Evolutionary conservation across 805 yeast genomes (phyloP).

Genomic region (Zygoascus flipseniorum): DNA sequence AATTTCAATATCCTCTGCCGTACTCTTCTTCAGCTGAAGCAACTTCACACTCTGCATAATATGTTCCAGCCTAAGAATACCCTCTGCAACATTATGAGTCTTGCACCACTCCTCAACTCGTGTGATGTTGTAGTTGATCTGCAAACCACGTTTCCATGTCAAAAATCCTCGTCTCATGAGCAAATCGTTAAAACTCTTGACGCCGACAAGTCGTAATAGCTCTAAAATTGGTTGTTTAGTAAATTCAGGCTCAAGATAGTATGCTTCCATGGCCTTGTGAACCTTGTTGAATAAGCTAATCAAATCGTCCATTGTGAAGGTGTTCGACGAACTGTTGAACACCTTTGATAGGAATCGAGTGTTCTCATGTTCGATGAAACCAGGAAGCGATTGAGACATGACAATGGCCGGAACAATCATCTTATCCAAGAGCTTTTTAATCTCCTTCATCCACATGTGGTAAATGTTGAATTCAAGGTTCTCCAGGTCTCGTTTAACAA

Average conservation of each 20-base stretch:
- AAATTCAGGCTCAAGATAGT: constrained; percentile 77
- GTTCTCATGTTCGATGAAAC: constrained; percentile 81
- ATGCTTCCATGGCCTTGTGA: constrained; percentile 87
- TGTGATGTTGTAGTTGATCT: constrained; percentile 91
- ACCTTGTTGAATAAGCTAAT: constrained; percentile 82
- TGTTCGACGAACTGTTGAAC: constrained; percentile 53
- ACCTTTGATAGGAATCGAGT: constrained; percentile 77
- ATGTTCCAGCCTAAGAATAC: constrained; percentile 74
- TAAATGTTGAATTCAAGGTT: constrained; percentile 87
- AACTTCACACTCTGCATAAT: constrained; percentile 88
- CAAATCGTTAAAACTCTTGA: constrained; percentile 89
- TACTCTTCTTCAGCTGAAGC: constrained; percentile 82
- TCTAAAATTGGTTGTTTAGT: constrained; percentile 78
- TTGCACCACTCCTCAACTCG: constrained; percentile 98
- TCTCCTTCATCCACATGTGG: constrained; percentile 93
- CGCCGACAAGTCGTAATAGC: constrained; percentile 78
- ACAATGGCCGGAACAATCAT: constrained; percentile 94
- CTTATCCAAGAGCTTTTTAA: constrained; percentile 83
- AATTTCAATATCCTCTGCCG: constrained; percentile 81
- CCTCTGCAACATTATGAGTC: constrained; percentile 83
- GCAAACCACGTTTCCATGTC: constrained; percentile 97
- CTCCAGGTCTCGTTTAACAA: constrained; percentile 90
- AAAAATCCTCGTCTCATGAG: constrained; percentile 89
- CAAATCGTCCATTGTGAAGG: constrained; percentile 90
- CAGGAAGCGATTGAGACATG: constrained; percentile 89